Evolutionary conservation across 176 grass and related monocot genomes (phyloP).

Genomic region (Oryza glumipatula): DNA sequence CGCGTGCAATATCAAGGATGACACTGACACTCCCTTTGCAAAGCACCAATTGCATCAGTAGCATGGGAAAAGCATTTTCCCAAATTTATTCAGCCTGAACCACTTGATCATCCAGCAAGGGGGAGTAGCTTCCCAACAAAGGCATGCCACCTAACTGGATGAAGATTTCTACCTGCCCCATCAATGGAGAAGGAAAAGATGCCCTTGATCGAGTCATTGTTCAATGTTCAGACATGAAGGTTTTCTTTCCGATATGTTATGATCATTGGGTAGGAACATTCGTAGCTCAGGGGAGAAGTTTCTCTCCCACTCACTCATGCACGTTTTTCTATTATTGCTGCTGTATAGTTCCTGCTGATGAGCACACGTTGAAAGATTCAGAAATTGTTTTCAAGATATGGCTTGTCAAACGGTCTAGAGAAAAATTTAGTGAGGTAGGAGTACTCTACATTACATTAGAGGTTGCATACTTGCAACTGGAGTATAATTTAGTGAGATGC

Average conservation of each 20-base stretch:
- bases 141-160: constrained; percentile 19
- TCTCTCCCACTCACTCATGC: constrained; percentile 1
- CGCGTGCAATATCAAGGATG: constrained; percentile 18
- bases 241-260: constrained; percentile 3
- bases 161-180: constrained; percentile 21
- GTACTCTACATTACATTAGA: neutral
- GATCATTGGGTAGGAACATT: constrained; percentile 23
- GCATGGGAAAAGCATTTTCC: constrained; percentile 8
- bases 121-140: constrained; percentile 23
- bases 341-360: neutral
- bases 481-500: neutral
- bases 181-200: neutral
- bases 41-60: neutral
- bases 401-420: constrained; percentile 2
- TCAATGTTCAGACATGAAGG: constrained; percentile 7
- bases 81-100: constrained; percentile 9
- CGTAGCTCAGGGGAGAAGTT: constrained; percentile 11
- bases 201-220: constrained; percentile 9
- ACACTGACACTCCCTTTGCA: neutral
- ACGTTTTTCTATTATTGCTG: neutral
- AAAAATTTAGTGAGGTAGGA: neutral
- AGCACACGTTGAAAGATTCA: neutral
- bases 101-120: constrained; percentile 27
- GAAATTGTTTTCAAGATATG: neutral
- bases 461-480: neutral